A percentile compares a stretch with the other conserved stretches of the same genome.
These are phyloP conservation scores for Exophiala mesophila DNA, from an alignment of 2,329 filamentous ascomycete genomes.

Conservation along the genomic window DNA sequence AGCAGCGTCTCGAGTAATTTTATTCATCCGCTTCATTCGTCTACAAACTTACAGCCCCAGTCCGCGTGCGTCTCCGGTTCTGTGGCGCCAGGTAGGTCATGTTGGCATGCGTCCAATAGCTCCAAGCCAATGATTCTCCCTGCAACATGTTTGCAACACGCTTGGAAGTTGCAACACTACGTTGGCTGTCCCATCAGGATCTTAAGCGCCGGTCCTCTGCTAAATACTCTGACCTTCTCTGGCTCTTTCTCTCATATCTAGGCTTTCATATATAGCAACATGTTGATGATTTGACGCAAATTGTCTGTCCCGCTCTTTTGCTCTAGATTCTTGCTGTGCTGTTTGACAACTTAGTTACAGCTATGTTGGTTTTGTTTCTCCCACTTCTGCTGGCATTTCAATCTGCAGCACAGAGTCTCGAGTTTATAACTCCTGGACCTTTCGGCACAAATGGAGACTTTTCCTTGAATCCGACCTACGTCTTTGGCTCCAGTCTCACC, in stretches of 20 bases:
- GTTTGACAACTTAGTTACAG: neutral
- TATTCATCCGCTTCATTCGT: too few species aligned
- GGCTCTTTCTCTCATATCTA: neutral
- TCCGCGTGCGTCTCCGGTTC: too few species aligned
- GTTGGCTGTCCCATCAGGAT: too few species aligned
- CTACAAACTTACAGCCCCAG: too few species aligned
- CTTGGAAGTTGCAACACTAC: too few species aligned
- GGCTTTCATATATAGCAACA: neutral
- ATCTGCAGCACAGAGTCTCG: neutral
- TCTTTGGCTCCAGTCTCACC: neutral
- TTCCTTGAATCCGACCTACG: neutral
- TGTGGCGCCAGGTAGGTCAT: too few species aligned
- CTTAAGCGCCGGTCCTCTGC: too few species aligned
- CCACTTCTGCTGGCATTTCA: constrained; percentile 1
- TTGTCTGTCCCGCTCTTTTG: neutral
- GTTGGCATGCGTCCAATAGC: too few species aligned
- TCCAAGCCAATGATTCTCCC: too few species aligned
- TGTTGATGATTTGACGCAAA: neutral
- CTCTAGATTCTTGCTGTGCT: too few species aligned
- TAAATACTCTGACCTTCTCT: neutral
- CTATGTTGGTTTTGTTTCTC: neutral
- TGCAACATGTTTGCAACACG: neutral
- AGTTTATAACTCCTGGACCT: neutral
- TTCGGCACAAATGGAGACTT: neutral
- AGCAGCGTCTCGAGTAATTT: too few species aligned